Base-by-base conservation (phyloP, 192 early-diverging fungal species). In the Linnemannia hyalina region DNA sequence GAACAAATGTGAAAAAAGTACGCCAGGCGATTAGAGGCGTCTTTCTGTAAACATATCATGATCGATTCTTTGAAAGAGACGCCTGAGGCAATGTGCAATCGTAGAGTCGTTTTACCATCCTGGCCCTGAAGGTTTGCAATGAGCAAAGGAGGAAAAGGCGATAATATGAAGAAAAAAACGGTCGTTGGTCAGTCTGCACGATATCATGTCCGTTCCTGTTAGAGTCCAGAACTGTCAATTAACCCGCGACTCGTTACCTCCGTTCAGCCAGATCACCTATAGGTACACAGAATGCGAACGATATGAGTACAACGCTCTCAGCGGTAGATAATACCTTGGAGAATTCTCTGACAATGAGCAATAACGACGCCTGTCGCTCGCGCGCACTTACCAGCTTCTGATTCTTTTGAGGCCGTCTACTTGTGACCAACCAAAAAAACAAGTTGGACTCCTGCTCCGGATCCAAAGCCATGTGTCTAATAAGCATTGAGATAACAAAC, bases 241-340 rank as follows among this genome's bases (percentile, higher is more conserved):
- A 79, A 76, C 81, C 38, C 69, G 78, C 70, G 71, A 80, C 10
- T 84, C 89, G n/a, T 80, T 88, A 85, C 93, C 93, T 75, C 93
- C 93, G 74, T 94, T 94, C 22, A 94, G 76, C 93, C 93, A 94
- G 32, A 94, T 91, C 36, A 93, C 80, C 92, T 93, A 87, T n/a
- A 16, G 32, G 55, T 8, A 46, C 13, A 54, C 13, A 40, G 70
- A 32, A 16, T 81, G 16, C 9, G 44, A n/a, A 69, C 8, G 49
- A 70, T 47, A 23, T 47, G 16, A 40, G 40, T 76, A 26, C 10
- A 29, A 15, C 4, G 9, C 23, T 15, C n/a, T 44, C 5, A 41
- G 41, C 32, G 36, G 11, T 3, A 22, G 7, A 16, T 23, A 32
- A 49, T 5, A 52, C 11, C 46, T 22, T 13, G 22, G 15, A 7